Evolutionary conservation across 2,329 filamentous ascomycete species (phyloP), one percentile per base, ranked within the genome.

Genomic region (Proliferodiscus dingleyae): DNA sequence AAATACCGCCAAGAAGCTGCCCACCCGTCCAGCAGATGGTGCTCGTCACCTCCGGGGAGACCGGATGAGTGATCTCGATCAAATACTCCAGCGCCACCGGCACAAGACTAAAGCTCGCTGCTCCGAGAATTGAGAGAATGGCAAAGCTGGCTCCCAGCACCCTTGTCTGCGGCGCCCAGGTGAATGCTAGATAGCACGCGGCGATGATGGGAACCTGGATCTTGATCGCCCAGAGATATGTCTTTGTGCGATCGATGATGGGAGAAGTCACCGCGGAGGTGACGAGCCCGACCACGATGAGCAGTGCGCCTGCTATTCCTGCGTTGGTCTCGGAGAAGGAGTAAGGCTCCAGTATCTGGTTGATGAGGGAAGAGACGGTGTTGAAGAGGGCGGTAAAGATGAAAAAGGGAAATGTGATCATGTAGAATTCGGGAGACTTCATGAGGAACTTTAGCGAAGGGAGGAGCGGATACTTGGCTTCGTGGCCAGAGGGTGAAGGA

Each of bases 351-450:
- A 97, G 78, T 63, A 97, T 87, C 63, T 96, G 91, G 70, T 91
- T 95, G 8, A 97, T 75, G 1, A 97, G 78, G 2, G 86, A 86
- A 40, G 89, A 94, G 55, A 90, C 73, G 55, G 85, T 85, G 74
- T 97, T 97, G 81, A 98, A 98, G 70, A 93, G 84, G 58, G 86
- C 89, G 50, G 95, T 87, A 66, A 89, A 95, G 58, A 90, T 68
- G 53, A 78, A 70, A 68, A 91, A 97, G n/a, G 90, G 84, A 49
- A 90, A 59, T 50, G 90, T 71, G 54, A 96, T 68, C 52, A 95
- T 76, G 76, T 83, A 95, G 66, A 95, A 85, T 62, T 91, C 83
- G 15, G 77, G 71, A 4, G 80, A 86, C 24, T 61, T 63, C 37
- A 74, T 61, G 36, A 90, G 65, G 15, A 77, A 75, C 6, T 69